Percentiles rank a stretch among this genome's conserved stretches.
Conservation (phyloP, 306 rosid genomes). For the Pyrus bretschneideri region DNA sequence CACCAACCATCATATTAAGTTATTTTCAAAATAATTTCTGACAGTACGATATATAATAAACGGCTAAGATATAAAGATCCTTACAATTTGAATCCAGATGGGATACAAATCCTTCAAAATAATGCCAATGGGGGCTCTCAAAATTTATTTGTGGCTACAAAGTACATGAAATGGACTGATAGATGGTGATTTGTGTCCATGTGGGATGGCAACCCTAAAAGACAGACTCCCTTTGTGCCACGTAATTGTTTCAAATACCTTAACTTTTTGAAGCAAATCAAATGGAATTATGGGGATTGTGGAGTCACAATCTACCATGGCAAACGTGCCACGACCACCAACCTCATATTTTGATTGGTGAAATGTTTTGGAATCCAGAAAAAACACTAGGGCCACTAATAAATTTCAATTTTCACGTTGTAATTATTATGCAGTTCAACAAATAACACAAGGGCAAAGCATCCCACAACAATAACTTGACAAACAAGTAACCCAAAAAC, state of each 20-base stretch:
- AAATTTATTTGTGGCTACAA: slow-evolving; percentile 1
- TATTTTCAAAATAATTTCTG: no score
- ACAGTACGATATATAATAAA: rapidly evolving
- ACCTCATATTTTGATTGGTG: neutral
- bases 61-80: rapidly evolving
- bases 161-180: slow-evolving; percentile 9
- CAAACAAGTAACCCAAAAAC: neutral
- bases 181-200: neutral
- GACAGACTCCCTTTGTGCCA: slow-evolving; percentile 14
- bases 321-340: neutral
- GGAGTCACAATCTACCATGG: slow-evolving; percentile 6
- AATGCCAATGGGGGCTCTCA: no score
- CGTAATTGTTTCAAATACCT: slow-evolving; percentile 13
- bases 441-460: neutral
- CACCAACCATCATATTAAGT: no score
- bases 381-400: neutral
- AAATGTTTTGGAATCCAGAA: neutral
- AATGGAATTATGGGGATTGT: neutral
- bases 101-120: no score
- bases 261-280: neutral
- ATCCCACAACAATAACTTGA: neutral
- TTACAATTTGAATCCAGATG: rapidly evolving
- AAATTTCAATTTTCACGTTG: neutral
- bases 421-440: neutral
- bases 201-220: neutral